These are phyloP conservation scores for Macrophomina phaseolina DNA, from an alignment of 2,329 filamentous ascomycete genomes.

Conservation along the genomic window DNA sequence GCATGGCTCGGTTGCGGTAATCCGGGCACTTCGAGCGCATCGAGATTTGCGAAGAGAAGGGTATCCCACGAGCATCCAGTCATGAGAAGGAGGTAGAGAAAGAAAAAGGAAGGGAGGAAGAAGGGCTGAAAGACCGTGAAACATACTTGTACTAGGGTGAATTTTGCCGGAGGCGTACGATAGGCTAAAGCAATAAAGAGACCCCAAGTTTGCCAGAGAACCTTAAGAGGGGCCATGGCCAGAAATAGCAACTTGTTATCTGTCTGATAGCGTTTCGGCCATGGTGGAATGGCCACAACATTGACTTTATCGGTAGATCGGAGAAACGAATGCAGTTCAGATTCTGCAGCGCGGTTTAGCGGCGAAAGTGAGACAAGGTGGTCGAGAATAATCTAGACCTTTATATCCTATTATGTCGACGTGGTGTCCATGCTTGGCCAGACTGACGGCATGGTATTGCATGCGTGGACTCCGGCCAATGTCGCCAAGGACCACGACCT, in stretches of 20 bases:
- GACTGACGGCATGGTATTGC: constrained; percentile 96
- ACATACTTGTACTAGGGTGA: constrained; percentile 79
- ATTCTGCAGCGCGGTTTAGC: constrained; percentile 61
- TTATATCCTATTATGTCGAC: constrained; percentile 90
- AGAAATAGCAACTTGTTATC: constrained; percentile 77
- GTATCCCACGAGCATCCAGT: too few species aligned
- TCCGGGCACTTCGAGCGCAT: too few species aligned
- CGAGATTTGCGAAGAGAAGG: too few species aligned
- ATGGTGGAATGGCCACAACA: constrained; percentile 71
- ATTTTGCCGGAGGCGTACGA: constrained; percentile 72
- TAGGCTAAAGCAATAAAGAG: constrained; percentile 78
- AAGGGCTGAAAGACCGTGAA: not conserved
- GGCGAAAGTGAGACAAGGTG: not conserved
- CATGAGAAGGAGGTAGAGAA: not conserved
- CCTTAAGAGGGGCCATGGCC: constrained; percentile 80
- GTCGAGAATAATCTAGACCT: constrained; percentile 55
- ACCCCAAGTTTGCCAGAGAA: constrained; percentile 77
- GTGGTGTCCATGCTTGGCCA: constrained; percentile 78
- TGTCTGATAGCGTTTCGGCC: constrained; percentile 70
- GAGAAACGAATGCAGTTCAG: constrained; percentile 79
- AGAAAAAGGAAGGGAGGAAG: not conserved
- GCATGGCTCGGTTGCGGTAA: not conserved
- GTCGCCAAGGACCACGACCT: constrained; percentile 91
- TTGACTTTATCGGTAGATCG: constrained; percentile 70
- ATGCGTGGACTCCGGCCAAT: constrained; percentile 96